Evolutionary conservation across 768 basidiomycete species (phyloP).

Genomic region (Gyrodon lividus): DNA sequence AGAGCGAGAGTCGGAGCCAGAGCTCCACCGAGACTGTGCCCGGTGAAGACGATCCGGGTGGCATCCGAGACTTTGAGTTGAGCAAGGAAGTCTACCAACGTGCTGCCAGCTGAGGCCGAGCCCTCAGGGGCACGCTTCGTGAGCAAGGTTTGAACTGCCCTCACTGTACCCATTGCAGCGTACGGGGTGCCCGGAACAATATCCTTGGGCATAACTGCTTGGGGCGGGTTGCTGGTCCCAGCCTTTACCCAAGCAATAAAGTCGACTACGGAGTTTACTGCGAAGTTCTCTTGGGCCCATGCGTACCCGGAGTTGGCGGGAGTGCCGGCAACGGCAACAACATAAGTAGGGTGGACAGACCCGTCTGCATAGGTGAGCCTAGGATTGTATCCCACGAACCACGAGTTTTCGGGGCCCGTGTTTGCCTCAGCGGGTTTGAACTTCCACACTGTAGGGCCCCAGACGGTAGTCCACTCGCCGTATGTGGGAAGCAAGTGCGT

Average conservation of each 20-base stretch:
- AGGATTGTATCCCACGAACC: conserved; percentile 13
- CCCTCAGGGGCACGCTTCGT: background rate
- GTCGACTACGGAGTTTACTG: conserved; percentile 7
- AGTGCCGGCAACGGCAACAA: conserved; percentile 16
- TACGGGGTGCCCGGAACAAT: background rate
- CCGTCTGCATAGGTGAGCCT: conserved; percentile 11
- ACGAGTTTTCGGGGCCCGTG: conserved; percentile 16
- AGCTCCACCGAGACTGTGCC: conserved; percentile 11
- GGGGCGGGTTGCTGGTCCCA: background rate
- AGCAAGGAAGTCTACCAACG: conserved; percentile 8
- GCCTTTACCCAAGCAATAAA: conserved; percentile 8
- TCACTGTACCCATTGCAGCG: conserved; percentile 1
- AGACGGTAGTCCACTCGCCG: conserved; percentile 8
- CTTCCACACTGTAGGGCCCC: conserved; percentile 19
- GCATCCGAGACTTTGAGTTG: background rate
- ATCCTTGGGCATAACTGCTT: background rate
- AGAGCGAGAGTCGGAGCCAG: conserved; percentile 15
- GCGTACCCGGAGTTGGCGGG: background rate
- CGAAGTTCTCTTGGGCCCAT: conserved; percentile 3
- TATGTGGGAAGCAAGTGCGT: background rate
- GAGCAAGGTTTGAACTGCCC: conserved; percentile 1
- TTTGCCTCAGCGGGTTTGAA: background rate
- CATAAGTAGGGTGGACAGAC: conserved; percentile 5
- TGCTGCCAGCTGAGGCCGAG: background rate
- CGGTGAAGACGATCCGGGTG: conserved; percentile 5